phyloP scores from a whole-genome alignment of 1,139 yeast genomes.

The Pichia sp. region DNA sequence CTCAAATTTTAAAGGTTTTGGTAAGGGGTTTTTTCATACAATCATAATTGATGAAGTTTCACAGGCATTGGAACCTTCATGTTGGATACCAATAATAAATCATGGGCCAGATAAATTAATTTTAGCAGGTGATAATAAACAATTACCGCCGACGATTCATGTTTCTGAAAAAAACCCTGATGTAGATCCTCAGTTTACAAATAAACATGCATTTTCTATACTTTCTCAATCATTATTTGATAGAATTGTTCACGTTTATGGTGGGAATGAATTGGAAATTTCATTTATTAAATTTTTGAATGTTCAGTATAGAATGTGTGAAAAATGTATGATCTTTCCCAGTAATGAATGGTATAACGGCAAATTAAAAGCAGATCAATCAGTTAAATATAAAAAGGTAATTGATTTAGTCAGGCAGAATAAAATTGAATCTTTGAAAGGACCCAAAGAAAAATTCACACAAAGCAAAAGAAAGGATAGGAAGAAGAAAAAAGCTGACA shows the following conservation, averaged over 20 bases:
- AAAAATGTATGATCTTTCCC: slow-evolving; percentile 70
- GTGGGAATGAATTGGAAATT: slow-evolving; percentile 38
- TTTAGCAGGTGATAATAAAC: slow-evolving; percentile 83
- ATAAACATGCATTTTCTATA: slow-evolving; percentile 18
- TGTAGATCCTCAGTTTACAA: background rate
- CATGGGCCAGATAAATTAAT: slow-evolving; percentile 52
- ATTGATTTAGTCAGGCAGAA: slow-evolving; percentile 49
- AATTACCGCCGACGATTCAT: slow-evolving; percentile 75
- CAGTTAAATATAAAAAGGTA: slow-evolving; percentile 49
- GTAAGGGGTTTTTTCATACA: slow-evolving; percentile 51
- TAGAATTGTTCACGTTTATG: slow-evolving; percentile 46
- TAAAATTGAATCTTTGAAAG: slow-evolving; percentile 14
- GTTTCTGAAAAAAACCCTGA: slow-evolving; percentile 32
- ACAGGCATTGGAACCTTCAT: slow-evolving; percentile 89
- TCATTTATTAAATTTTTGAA: slow-evolving; percentile 48
- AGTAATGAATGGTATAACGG: slow-evolving; percentile 61
- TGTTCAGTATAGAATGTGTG: slow-evolving; percentile 84
- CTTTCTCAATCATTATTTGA: slow-evolving; percentile 74
- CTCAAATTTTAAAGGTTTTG: slow-evolving; percentile 9
- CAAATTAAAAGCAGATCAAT: slow-evolving; percentile 53
- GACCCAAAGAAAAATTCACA: background rate
- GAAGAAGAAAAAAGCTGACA: background rate
- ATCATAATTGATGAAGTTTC: slow-evolving; percentile 93
- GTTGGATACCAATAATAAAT: slow-evolving; percentile 90
- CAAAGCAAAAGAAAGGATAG: slow-evolving; percentile 12